Percentiles rank a stretch among this genome's conserved stretches.
phyloP scores from a whole-genome alignment of 441 rosid genomes.

The Macaranga tanarius region DNA sequence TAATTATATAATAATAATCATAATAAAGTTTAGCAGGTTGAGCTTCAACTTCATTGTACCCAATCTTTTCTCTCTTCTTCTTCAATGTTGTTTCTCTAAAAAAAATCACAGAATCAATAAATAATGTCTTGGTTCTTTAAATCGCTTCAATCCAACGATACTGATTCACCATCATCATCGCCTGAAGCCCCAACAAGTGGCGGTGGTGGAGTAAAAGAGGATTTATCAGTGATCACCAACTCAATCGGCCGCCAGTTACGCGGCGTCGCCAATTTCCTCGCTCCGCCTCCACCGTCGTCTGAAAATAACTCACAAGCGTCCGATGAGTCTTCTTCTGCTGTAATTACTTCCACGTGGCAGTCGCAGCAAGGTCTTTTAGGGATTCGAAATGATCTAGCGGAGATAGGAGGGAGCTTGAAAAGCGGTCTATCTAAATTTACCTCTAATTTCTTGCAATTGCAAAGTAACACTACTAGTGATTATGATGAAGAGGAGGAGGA shows the following conservation, averaged over 20 bases:
- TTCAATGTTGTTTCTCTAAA: background rate
- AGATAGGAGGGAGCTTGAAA: slow-evolving; percentile 60
- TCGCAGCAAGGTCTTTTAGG: slow-evolving; percentile 39
- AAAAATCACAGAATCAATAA: background rate
- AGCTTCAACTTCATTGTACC: slow-evolving; percentile 1
- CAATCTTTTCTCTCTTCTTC: background rate
- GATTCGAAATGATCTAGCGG: slow-evolving; percentile 66
- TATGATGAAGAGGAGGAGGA: slow-evolving; percentile 25
- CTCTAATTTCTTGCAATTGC: slow-evolving; percentile 41
- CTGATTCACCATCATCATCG: slow-evolving; percentile 25
- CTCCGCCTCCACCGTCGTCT: slow-evolving; percentile 42
- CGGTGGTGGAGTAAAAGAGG: slow-evolving; percentile 34
- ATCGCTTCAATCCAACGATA: slow-evolving; percentile 36
- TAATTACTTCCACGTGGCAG: background rate
- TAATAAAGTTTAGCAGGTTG: background rate
- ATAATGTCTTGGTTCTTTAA: slow-evolving; percentile 67
- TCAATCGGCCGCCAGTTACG: slow-evolving; percentile 52
- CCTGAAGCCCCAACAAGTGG: slow-evolving; percentile 7
- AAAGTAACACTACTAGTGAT: slow-evolving; percentile 22
- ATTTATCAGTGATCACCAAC: slow-evolving; percentile 38
- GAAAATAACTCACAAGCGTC: slow-evolving; percentile 4
- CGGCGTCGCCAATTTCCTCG: slow-evolving; percentile 57
- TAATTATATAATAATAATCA: no score
- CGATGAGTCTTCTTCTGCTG: background rate
- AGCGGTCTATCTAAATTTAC: slow-evolving; percentile 55